Base-by-base conservation (phyloP, 2,329 filamentous ascomycete species). In the Plectosphaerella sp. region DNA sequence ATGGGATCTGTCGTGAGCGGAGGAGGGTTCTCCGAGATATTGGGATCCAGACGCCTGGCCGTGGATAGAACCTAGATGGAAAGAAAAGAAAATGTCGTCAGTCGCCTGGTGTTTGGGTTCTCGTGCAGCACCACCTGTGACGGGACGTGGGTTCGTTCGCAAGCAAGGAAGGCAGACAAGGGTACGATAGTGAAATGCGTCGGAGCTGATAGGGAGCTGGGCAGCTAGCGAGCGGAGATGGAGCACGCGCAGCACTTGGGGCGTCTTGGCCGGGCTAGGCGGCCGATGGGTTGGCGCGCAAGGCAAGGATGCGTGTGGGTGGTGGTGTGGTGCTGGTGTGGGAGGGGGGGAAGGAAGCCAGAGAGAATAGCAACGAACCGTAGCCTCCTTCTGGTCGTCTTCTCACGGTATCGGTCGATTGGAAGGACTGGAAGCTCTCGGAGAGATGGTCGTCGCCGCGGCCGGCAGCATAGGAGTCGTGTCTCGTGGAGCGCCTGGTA, bases 381-480 rank as follows among this genome's bases (percentile, higher is more conserved):
- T 85, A 85, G 20, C 63, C 64, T 22, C 59, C 59, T 58, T 86
- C 82, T 52, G 78, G 73, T 58, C 79, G 75, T 59, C 79, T 75
- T 58, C 83, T 77, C 58, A 84, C 72, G 15, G 82, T 84, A 52
- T 85, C 83, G 20, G 77, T 77, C 18, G 81, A 82, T 62, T 83
- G 80, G 60, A 76, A 77, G 15, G 81, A 82, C 62, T 83, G 79
- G 60, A 76, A 77, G 65, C 75, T 81, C 59, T 83, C 80, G 5
- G 77, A 72, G 47, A 76, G 63, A 22, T 67, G 70, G 47, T 80
- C 76, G 37, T 76, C 74, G 52, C 65, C 74, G 52, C 65, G 69
- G 50, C 61, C 60, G 45, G 67, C 57, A 45, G 67, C 57, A 45
- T 60, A 55, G 28, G 68, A 59, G 47, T 72, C 68, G 54, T 69